Evolutionary conservation across 2,329 filamentous ascomycete species (phyloP).

Genomic region (Phialocephala subalpina): DNA sequence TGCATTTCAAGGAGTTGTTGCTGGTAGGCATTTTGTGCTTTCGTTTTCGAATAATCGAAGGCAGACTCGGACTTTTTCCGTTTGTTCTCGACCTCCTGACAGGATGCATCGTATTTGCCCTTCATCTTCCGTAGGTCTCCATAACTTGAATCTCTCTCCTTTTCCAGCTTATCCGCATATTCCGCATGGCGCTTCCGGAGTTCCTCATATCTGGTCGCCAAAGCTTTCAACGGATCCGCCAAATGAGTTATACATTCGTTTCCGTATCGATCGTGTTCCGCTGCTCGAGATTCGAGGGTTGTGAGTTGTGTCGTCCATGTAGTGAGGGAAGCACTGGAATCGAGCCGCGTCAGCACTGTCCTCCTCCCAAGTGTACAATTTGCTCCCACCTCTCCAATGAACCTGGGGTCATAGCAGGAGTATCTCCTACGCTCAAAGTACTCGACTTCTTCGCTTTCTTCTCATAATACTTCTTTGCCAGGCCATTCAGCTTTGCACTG

Average conservation of each 20-base stretch:
- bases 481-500: conserved; percentile 81
- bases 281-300: conserved; percentile 85
- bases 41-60: conserved; percentile 86
- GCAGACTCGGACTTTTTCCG: conserved; percentile 94
- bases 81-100: conserved; percentile 92
- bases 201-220: conserved; percentile 83
- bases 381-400: conserved; percentile 80
- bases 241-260: conserved; percentile 81
- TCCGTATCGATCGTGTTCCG: conserved; percentile 87
- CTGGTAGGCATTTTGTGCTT: conserved; percentile 90
- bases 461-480: conserved; percentile 97
- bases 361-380: conserved; percentile 19
- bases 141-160: conserved; percentile 86
- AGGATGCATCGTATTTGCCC: conserved; percentile 89
- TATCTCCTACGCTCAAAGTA: conserved; percentile 90
- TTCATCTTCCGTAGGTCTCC: conserved; percentile 89
- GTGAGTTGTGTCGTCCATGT: conserved; percentile 96
- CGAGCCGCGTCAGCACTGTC: conserved; percentile 38
- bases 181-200: conserved; percentile 90
- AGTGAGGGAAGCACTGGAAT: conserved; percentile 83
- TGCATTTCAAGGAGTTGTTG: conserved; percentile 95
- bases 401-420: conserved; percentile 89
- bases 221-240: conserved; percentile 84
- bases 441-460: conserved; percentile 93
- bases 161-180: conserved; percentile 87